Evolutionary conservation across 2,329 filamentous ascomycete species (phyloP).

Genomic region (Cyclaneusma minus): DNA sequence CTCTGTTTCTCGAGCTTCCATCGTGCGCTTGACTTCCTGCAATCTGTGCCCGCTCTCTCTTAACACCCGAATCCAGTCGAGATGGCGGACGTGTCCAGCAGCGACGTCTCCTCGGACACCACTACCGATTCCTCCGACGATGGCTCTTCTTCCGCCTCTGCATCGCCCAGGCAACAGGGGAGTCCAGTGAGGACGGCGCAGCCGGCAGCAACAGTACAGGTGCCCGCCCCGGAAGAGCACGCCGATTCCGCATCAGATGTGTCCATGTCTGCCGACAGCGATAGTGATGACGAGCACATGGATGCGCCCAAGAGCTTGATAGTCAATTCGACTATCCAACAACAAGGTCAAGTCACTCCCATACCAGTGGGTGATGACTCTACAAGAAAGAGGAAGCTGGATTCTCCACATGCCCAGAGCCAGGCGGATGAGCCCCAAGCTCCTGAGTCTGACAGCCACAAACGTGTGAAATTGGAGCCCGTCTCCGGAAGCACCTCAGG

Average conservation of each 20-base stretch:
- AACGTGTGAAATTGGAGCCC: constrained; percentile 14
- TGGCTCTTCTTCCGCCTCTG: constrained; percentile 11
- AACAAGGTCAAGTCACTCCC: too few relatives aligned
- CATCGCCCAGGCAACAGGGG: constrained; percentile 4
- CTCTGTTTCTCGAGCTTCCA: too few relatives aligned
- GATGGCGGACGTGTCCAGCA: constrained; percentile 10
- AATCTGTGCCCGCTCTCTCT: too few relatives aligned
- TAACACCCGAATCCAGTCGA: too few relatives aligned
- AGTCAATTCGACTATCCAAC: too few relatives aligned
- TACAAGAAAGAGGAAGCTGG: too few relatives aligned
- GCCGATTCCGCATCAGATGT: constrained; percentile 20
- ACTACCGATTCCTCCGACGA: constrained; percentile 15
- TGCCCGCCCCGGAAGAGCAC: too few relatives aligned
- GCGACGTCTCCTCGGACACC: constrained; percentile 11
- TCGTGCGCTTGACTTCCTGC: too few relatives aligned
- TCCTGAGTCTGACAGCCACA: constrained; percentile 11
- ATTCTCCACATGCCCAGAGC: too few relatives aligned
- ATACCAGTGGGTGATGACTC: too few relatives aligned
- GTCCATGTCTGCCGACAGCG: constrained; percentile 20
- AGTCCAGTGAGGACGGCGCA: constrained; percentile 7
- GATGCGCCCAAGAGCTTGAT: too few relatives aligned
- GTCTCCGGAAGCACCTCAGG: constrained; percentile 2
- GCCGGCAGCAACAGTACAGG: constrained; percentile 7
- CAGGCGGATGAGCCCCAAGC: too few relatives aligned
- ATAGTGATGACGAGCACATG: constrained; percentile 14